A percentile compares a stretch with the other conserved stretches of the same genome.
Evolutionary conservation across 1,139 yeast species (phyloP).

Genomic region (Geotrichum phurueaensis): DNA sequence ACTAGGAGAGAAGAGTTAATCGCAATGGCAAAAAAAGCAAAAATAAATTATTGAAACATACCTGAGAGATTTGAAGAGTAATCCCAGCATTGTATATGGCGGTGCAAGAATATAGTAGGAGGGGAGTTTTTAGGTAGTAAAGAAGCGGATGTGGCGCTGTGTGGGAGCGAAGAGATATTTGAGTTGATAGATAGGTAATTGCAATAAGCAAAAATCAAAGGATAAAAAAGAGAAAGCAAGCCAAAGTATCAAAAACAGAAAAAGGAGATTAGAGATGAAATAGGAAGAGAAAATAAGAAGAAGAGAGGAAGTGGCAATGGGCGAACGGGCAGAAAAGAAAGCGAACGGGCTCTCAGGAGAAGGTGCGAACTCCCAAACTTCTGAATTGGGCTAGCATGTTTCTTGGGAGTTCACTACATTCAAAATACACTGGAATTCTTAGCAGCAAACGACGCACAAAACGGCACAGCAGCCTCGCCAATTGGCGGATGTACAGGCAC

Average conservation of each 20-base stretch:
- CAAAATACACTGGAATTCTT: not conserved
- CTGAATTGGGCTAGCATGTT: not conserved
- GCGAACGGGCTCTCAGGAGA: not conserved
- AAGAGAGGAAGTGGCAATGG: not conserved
- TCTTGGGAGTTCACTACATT: not conserved
- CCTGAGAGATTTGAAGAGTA: constrained; percentile 22
- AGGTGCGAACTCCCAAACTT: not conserved
- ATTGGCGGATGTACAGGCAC: not conserved
- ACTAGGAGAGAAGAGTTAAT: constrained; percentile 19
- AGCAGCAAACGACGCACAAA: not conserved
- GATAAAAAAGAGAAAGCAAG: not conserved
- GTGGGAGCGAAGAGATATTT: not conserved
- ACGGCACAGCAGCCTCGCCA: not conserved
- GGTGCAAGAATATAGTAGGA: not conserved
- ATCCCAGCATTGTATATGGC: constrained; percentile 21
- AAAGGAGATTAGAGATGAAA: not conserved
- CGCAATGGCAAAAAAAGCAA: not conserved
- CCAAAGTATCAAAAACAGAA: not conserved
- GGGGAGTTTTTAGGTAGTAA: not conserved
- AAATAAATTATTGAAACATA: constrained; percentile 6
- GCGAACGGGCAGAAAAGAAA: not conserved
- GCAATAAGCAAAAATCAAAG: not conserved
- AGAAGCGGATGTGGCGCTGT: not conserved
- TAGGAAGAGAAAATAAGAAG: not conserved
- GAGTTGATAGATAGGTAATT: not conserved